Evolutionary conservation across 768 basidiomycete genomes (phyloP).

Genomic region (Mycena metata): DNA sequence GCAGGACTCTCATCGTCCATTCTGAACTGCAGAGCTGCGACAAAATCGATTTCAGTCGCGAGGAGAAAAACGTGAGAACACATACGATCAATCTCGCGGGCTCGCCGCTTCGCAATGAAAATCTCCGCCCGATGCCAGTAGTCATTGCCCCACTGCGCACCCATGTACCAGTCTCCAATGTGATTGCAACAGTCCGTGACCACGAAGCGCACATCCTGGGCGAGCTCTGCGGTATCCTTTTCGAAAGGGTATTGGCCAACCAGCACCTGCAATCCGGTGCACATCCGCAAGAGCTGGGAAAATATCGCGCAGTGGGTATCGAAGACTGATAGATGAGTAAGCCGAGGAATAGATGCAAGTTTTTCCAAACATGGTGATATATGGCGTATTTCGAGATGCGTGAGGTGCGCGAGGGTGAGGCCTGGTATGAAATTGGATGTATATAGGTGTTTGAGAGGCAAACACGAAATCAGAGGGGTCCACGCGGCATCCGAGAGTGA

Average conservation of each 20-base stretch:
- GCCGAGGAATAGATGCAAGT: neutral
- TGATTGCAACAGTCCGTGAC: neutral
- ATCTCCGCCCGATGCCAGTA: slow-evolving; percentile 1
- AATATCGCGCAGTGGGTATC: neutral
- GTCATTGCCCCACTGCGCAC: neutral
- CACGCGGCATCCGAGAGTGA: neutral
- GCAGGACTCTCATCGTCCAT: no score
- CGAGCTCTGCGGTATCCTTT: neutral
- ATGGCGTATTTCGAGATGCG: neutral
- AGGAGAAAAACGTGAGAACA: no score
- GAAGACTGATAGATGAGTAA: slow-evolving; percentile 9
- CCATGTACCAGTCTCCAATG: neutral
- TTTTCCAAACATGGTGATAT: neutral
- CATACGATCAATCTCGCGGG: neutral
- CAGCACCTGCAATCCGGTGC: neutral
- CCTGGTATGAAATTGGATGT: neutral
- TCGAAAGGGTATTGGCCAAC: neutral
- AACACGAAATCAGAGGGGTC: neutral
- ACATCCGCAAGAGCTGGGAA: neutral
- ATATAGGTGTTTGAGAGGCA: slow-evolving; percentile 1
- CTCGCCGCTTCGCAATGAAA: neutral
- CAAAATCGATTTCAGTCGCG: no score
- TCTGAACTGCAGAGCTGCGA: no score
- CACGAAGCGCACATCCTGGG: neutral
- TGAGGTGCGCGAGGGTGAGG: neutral